phyloP scores from a whole-genome alignment of 352 stramenopile species.

The Phytophthora megakarya region DNA sequence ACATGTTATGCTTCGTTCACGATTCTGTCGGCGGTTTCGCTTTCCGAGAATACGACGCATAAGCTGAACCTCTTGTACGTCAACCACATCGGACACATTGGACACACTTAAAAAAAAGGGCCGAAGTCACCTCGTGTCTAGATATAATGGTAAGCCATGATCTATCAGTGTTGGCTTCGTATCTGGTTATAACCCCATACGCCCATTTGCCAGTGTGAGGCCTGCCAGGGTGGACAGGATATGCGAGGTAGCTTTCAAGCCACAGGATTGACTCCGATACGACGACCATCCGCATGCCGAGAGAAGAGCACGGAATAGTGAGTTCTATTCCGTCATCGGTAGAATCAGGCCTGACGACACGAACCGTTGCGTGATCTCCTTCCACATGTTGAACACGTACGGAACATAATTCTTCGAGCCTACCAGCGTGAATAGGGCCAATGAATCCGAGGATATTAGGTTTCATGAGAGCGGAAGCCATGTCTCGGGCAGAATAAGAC shows the following conservation, averaged over 20 bases:
- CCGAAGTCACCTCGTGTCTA: background rate
- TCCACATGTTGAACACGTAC: background rate
- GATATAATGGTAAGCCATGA: background rate
- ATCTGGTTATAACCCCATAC: constrained; percentile 4
- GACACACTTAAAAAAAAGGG: too few relatives aligned
- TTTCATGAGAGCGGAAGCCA: too few relatives aligned
- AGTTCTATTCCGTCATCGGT: background rate
- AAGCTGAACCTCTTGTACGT: background rate
- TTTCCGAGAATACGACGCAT: background rate
- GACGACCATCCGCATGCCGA: background rate
- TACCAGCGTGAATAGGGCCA: background rate
- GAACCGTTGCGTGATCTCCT: background rate
- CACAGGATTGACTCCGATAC: background rate
- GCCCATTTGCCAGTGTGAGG: background rate
- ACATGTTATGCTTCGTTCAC: background rate
- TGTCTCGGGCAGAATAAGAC: too few relatives aligned
- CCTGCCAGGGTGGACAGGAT: background rate
- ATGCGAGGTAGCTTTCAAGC: background rate
- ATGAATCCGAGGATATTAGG: too few relatives aligned
- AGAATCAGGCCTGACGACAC: background rate
- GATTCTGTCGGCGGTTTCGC: background rate
- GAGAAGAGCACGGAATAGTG: background rate
- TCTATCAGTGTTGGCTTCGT: background rate
- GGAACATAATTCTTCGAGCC: background rate
- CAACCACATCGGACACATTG: too few relatives aligned